These are phyloP conservation scores for Candida labiduridarum DNA, from an alignment of 1,139 yeast genomes.

Conservation along the genomic window DNA sequence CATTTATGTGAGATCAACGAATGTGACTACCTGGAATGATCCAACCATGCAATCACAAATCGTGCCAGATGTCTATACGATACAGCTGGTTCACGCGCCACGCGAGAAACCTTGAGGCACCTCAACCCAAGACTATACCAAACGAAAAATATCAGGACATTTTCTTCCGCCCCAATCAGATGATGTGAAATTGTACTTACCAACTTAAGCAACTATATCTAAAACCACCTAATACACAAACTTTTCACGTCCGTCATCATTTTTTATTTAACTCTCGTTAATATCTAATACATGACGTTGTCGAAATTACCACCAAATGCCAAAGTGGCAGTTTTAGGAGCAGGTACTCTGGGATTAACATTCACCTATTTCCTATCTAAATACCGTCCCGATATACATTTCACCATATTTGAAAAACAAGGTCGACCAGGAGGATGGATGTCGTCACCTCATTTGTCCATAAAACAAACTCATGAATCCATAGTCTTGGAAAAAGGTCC, in stretches of 20 bases:
- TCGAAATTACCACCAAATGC: slow-evolving; percentile 30
- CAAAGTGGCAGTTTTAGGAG: slow-evolving; percentile 72
- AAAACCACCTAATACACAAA: too few relatives aligned
- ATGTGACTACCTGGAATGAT: too few relatives aligned
- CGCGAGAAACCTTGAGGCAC: too few relatives aligned
- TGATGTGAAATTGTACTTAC: slow-evolving; percentile 1
- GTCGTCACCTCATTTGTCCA: slow-evolving; percentile 34
- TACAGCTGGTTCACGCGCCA: too few relatives aligned
- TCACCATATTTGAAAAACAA: slow-evolving; percentile 62
- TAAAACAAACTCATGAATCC: slow-evolving; percentile 7
- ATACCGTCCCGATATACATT: slow-evolving; percentile 69
- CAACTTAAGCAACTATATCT: neutral
- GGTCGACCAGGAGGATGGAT: slow-evolving; percentile 80
- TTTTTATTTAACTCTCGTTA: neutral
- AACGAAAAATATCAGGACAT: neutral
- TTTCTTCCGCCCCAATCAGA: slow-evolving; percentile 4
- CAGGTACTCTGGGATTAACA: slow-evolving; percentile 85
- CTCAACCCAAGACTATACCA: too few relatives aligned
- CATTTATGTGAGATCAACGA: too few relatives aligned
- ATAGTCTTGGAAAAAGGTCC: slow-evolving; percentile 71
- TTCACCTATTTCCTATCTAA: slow-evolving; percentile 72
- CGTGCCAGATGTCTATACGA: too few relatives aligned
- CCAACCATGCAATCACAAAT: neutral
- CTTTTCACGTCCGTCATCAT: neutral
- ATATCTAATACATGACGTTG: slow-evolving; percentile 10